Evolutionary conservation across 2,329 filamentous ascomycete genomes (phyloP).

Genomic region (Ilyonectria sp.): DNA sequence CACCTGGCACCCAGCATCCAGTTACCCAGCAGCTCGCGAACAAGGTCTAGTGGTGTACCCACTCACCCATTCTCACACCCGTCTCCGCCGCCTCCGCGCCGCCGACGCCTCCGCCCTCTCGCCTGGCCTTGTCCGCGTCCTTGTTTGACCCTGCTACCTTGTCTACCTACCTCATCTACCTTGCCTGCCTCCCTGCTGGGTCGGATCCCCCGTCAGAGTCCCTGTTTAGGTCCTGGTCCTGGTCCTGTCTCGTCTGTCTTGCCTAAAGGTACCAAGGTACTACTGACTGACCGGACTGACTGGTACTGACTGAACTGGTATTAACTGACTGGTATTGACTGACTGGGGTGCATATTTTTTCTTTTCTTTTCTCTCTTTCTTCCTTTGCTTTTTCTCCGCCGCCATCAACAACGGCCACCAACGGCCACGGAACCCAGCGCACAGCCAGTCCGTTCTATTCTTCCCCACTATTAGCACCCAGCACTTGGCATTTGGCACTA

Average conservation of each 20-base stretch:
- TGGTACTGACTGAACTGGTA: background rate
- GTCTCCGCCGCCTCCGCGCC: slow-evolving; percentile 40
- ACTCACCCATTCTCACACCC: slow-evolving; percentile 19
- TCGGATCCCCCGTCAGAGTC: slow-evolving; percentile 6
- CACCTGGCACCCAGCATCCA: too few relatives aligned
- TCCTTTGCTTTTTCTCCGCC: background rate
- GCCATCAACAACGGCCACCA: slow-evolving; percentile 1
- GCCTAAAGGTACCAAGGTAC: slow-evolving; percentile 2
- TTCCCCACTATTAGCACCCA: slow-evolving; percentile 12
- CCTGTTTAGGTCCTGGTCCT: slow-evolving; percentile 9
- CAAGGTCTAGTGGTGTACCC: slow-evolving; percentile 9
- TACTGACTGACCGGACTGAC: background rate
- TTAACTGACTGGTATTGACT: background rate
- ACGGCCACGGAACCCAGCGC: slow-evolving; percentile 17
- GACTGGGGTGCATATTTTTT: slow-evolving; percentile 15
- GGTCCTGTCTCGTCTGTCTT: slow-evolving; percentile 25
- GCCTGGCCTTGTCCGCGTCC: slow-evolving; percentile 24
- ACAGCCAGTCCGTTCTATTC: too few relatives aligned
- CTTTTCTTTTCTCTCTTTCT: too few relatives aligned
- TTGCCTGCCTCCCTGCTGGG: slow-evolving; percentile 27
- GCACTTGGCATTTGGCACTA: slow-evolving; percentile 21
- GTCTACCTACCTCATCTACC: slow-evolving; percentile 8
- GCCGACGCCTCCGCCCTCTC: slow-evolving; percentile 39
- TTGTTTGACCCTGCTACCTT: slow-evolving; percentile 18
- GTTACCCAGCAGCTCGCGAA: slow-evolving; percentile 12